Conservation (phyloP, 306 rosid species). For the Prinsepia uniflora region DNA sequence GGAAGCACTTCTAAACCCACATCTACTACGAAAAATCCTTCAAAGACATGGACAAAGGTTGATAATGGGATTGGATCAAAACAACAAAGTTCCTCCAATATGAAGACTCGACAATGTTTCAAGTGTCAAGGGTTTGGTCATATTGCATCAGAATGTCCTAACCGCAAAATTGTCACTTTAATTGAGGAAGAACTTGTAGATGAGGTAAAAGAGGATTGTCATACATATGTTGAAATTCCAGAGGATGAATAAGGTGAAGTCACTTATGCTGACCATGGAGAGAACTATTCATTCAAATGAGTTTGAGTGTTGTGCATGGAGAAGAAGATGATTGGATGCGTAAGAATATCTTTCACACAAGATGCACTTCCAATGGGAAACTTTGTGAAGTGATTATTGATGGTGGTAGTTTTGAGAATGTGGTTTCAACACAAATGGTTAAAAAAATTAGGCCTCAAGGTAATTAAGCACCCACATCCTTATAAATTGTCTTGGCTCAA, state of each 20-base stretch:
- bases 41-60: not conserved
- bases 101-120: not conserved
- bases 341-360: not conserved
- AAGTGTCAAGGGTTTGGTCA: not conserved
- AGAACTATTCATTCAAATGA: not conserved
- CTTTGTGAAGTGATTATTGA: not conserved
- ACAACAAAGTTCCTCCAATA: not conserved
- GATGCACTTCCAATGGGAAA: not conserved
- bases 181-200: not conserved
- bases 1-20: not conserved
- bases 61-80: not conserved
- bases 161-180: not conserved
- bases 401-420: not conserved
- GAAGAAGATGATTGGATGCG: not conserved
- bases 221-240: too few relatives aligned
- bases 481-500: slow-evolving; percentile 3
- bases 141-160: not conserved
- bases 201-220: too few relatives aligned
- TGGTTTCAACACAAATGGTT: not conserved
- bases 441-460: not conserved
- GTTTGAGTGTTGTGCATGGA: not conserved
- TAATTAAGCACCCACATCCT: not conserved
- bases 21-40: not conserved
- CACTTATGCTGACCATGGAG: not conserved
- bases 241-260: not conserved